Evolutionary conservation across 306 rosid genomes (phyloP).

Genomic region (Cucumis cinereus): DNA sequence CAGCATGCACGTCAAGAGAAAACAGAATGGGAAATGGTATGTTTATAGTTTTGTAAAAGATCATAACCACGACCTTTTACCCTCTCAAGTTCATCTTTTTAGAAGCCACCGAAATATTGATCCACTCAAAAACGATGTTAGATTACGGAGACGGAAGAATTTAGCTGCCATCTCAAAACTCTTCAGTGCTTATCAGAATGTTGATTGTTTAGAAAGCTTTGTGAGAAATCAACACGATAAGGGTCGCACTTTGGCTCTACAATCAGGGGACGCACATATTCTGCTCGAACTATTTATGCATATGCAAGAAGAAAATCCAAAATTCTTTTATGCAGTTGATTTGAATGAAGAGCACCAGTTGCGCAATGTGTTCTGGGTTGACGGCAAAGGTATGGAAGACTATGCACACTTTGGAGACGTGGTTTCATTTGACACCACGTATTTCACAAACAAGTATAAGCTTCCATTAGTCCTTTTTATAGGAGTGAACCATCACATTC

Average conservation of each 20-base stretch:
- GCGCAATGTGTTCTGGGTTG: slow-evolving; percentile 15
- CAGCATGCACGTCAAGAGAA: slow-evolving; percentile 18
- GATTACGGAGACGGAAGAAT: slow-evolving; percentile 4
- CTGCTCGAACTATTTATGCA: slow-evolving; percentile 12
- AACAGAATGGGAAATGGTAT: slow-evolving; percentile 13
- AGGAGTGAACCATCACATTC: slow-evolving; percentile 17
- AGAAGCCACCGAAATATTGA: slow-evolving; percentile 10
- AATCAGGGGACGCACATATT: slow-evolving; percentile 9
- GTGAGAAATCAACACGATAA: slow-evolving; percentile 11
- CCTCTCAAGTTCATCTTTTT: slow-evolving; percentile 15
- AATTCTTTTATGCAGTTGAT: slow-evolving; percentile 15
- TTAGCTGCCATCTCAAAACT: slow-evolving; percentile 5
- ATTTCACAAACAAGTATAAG: slow-evolving; percentile 13
- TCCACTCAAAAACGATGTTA: slow-evolving; percentile 8
- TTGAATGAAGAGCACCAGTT: slow-evolving; percentile 15
- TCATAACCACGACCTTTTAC: slow-evolving; percentile 14
- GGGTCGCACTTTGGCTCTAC: slow-evolving; percentile 10
- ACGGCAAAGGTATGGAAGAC: slow-evolving; percentile 14
- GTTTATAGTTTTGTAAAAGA: slow-evolving; percentile 14
- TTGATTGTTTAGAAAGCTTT: slow-evolving; percentile 11
- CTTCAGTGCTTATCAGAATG: slow-evolving; percentile 12
- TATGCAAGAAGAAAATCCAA: slow-evolving; percentile 14
- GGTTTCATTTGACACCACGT: slow-evolving; percentile 11
- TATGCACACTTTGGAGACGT: slow-evolving; percentile 7
- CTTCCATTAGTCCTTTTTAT: slow-evolving; percentile 16